Evolutionary conservation across 495 filamentous ascomycete genomes (phyloP).

Genomic region (Jackrogersella minutella): DNA sequence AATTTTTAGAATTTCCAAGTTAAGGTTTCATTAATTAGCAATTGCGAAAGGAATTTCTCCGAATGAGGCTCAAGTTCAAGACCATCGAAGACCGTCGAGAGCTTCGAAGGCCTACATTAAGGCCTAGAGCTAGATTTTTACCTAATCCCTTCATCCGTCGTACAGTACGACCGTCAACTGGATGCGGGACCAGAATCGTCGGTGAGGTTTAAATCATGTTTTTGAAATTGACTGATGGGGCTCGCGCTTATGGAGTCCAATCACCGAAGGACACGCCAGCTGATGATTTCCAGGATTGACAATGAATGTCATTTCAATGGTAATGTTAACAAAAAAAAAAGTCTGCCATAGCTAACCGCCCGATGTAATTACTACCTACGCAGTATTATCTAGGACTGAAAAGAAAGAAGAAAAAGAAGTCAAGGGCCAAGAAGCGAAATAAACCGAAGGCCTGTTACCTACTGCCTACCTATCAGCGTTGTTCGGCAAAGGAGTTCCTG

Average conservation of each 20-base stretch:
- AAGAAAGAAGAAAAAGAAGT: conserved; percentile 15
- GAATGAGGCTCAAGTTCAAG: conserved; percentile 27
- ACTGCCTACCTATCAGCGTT: conserved; percentile 7
- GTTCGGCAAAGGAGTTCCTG: conserved; percentile 21
- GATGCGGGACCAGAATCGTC: conserved; percentile 16
- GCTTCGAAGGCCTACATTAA: background rate
- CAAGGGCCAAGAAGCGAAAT: conserved; percentile 17
- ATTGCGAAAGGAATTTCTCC: conserved; percentile 27
- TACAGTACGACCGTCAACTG: conserved; percentile 22
- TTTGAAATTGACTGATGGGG: conserved; percentile 34
- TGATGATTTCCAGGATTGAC: conserved; percentile 20
- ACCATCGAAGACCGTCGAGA: background rate
- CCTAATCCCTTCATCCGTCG: conserved; percentile 13
- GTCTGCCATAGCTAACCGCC: conserved; percentile 23
- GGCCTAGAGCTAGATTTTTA: conserved; percentile 23
- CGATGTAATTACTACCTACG: conserved; percentile 12
- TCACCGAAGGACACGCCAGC: conserved; percentile 32
- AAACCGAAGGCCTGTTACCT: conserved; percentile 9
- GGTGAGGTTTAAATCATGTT: conserved; percentile 27
- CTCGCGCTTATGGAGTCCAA: conserved; percentile 34
- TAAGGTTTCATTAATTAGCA: conserved; percentile 7
- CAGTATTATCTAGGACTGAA: background rate
- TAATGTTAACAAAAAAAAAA: no score
- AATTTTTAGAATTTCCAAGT: conserved; percentile 5
- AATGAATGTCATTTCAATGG: conserved; percentile 33